A percentile compares a stretch with the other conserved stretches of the same genome.
phyloP scores from a whole-genome alignment of 192 early-diverging fungal genomes.

The Phlyctochytrium bullatum region DNA sequence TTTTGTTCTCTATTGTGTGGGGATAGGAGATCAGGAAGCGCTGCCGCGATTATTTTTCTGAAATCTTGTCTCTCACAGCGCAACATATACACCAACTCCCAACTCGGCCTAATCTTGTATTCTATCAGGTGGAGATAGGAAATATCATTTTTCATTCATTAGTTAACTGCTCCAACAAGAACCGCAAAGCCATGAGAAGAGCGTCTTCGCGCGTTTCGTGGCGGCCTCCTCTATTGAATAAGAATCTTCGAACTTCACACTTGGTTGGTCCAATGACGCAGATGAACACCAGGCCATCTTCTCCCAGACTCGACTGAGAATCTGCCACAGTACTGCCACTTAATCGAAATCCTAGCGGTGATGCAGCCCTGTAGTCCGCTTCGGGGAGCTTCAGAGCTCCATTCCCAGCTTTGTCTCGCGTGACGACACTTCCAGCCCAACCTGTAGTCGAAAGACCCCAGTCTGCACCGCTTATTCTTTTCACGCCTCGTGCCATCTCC shows the following conservation, averaged over 20 bases:
- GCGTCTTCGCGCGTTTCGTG: background rate
- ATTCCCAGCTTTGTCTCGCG: too few species aligned
- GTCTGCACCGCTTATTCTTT: background rate
- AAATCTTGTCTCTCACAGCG: too few species aligned
- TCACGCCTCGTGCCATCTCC: constrained; percentile 18
- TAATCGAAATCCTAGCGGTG: background rate
- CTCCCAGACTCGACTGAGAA: too few species aligned
- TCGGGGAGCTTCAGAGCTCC: too few species aligned
- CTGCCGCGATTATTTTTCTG: too few species aligned
- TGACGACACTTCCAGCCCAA: constrained; percentile 21
- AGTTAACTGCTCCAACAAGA: background rate
- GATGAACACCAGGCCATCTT: constrained; percentile 17
- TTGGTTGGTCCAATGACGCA: constrained; percentile 7
- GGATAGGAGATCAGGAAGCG: too few species aligned
- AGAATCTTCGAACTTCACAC: background rate
- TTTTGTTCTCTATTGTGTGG: too few species aligned
- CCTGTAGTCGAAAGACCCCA: constrained; percentile 26
- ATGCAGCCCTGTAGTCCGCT: too few species aligned
- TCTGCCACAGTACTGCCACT: background rate
- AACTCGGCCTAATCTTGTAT: too few species aligned
- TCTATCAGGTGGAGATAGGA: too few species aligned
- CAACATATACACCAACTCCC: too few species aligned
- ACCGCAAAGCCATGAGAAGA: background rate
- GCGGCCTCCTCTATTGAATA: background rate
- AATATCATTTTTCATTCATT: too few species aligned